Evolutionary conservation across 495 filamentous ascomycete genomes (phyloP).

Genomic region (Margaritispora aquatica): DNA sequence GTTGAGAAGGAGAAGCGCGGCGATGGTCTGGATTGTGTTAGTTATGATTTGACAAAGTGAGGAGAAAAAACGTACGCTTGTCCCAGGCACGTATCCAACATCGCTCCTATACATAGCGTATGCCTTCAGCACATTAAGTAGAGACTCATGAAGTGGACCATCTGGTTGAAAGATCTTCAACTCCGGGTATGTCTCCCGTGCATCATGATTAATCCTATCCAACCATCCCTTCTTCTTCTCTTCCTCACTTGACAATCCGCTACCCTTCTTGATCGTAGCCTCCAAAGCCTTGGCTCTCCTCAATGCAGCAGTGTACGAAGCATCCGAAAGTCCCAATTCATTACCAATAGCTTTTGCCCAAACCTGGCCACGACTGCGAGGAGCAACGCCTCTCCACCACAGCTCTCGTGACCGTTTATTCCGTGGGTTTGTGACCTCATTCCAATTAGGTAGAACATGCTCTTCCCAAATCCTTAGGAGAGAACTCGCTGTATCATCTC

Average conservation of each 20-base stretch:
- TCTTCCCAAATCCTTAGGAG: slow-evolving; percentile 79
- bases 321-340: slow-evolving; percentile 68
- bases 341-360: slow-evolving; percentile 89
- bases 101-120: slow-evolving; percentile 93
- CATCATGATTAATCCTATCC: slow-evolving; percentile 45
- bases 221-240: slow-evolving; percentile 40
- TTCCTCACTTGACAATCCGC: slow-evolving; percentile 32
- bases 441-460: slow-evolving; percentile 82
- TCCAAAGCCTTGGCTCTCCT: slow-evolving; percentile 65
- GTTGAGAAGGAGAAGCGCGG: slow-evolving; percentile 80
- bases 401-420: slow-evolving; percentile 76
- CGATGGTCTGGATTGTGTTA: slow-evolving; percentile 55
- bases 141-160: slow-evolving; percentile 65
- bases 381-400: slow-evolving; percentile 90
- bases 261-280: slow-evolving; percentile 34
- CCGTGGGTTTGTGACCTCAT: slow-evolving; percentile 49
- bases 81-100: slow-evolving; percentile 83
- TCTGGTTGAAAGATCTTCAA: slow-evolving; percentile 73
- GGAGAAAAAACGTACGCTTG: slow-evolving; percentile 54
- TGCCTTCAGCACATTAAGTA: slow-evolving; percentile 78
- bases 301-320: slow-evolving; percentile 74
- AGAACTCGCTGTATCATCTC: slow-evolving; percentile 58
- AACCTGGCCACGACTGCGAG: slow-evolving; percentile 71
- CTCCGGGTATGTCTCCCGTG: slow-evolving; percentile 66
- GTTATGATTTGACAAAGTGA: background rate